phyloP scores from a whole-genome alignment of 129 eudicot genomes.

The Flaveria sonorensis region DNA sequence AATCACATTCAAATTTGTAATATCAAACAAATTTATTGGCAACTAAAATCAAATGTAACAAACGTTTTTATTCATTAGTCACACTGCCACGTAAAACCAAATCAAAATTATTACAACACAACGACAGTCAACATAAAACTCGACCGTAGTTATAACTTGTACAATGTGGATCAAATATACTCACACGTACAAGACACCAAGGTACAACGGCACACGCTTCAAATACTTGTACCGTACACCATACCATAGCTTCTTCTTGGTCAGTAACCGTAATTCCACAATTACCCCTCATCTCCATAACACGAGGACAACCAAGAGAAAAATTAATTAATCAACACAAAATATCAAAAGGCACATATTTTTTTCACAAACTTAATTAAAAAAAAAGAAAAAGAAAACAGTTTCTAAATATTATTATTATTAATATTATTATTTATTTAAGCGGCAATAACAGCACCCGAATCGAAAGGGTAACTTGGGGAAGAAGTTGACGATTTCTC shows the following conservation, averaged over 20 bases:
- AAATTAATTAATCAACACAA: constrained; percentile 20
- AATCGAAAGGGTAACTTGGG: constrained; percentile 42
- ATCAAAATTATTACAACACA: not conserved
- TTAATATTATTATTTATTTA: constrained; percentile 5
- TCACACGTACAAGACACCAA: constrained; percentile 28
- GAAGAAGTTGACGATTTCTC: constrained; percentile 39
- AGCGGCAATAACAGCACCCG: constrained; percentile 62
- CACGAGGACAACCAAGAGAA: not conserved
- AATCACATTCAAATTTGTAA: not conserved
- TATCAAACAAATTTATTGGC: not conserved
- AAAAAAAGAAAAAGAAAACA: not conserved
- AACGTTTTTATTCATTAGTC: not conserved
- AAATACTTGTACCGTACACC: constrained; percentile 29
- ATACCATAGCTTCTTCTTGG: constrained; percentile 1
- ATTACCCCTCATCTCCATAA: constrained; percentile 13
- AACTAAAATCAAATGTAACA: not conserved
- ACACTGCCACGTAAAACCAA: not conserved
- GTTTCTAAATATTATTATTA: not conserved
- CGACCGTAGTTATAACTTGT: constrained; percentile 18
- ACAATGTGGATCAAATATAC: constrained; percentile 26
- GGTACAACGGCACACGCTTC: constrained; percentile 29
- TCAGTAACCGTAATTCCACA: constrained; percentile 28
- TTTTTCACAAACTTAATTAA: not conserved
- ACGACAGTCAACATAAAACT: constrained; percentile 3
- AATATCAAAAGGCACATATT: not conserved